A percentile compares a stretch with the other conserved stretches of the same genome.
Evolutionary conservation across 345 rosid species (phyloP).

Genomic region (Citrus unshiu): DNA sequence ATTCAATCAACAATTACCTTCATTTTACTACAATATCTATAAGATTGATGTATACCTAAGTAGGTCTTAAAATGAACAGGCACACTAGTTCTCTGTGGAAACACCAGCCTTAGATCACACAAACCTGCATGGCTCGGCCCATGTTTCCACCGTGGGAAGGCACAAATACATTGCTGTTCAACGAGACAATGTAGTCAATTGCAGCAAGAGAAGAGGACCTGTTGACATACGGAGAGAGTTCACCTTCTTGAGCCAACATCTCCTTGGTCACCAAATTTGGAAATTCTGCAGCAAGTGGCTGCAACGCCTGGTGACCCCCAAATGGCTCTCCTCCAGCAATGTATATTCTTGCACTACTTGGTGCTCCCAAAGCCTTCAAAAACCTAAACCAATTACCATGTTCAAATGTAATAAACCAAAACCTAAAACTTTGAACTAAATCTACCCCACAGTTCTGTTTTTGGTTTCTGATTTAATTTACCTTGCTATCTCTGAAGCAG

Average conservation of each 20-base stretch:
- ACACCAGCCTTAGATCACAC: not conserved
- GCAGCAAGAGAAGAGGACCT: constrained; percentile 70
- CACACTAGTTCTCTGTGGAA: not conserved
- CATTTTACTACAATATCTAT: not conserved
- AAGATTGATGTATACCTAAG: not conserved
- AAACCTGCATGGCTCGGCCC: constrained; percentile 68
- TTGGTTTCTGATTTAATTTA: constrained; percentile 19
- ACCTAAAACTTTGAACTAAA: not conserved
- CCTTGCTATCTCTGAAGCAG: constrained; percentile 62
- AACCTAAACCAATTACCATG: constrained; percentile 32
- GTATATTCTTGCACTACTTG: constrained; percentile 48
- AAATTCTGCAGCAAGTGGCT: constrained; percentile 52
- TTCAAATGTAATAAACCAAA: not conserved
- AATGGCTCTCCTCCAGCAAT: constrained; percentile 76
- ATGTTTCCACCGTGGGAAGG: constrained; percentile 94
- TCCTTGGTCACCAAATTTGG: constrained; percentile 54
- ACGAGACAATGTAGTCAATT: constrained; percentile 63
- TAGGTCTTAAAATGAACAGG: not conserved
- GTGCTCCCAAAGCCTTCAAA: constrained; percentile 69
- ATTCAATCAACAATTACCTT: not conserved
- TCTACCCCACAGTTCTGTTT: not conserved
- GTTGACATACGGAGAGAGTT: constrained; percentile 50
- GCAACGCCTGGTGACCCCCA: constrained; percentile 53
- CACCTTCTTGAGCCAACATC: constrained; percentile 49
- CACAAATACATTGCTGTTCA: constrained; percentile 66